Percentiles rank a stretch among this genome's conserved stretches.
phyloP scores from a whole-genome alignment of 78 protist species.

The Isochrysis galbana region DNA sequence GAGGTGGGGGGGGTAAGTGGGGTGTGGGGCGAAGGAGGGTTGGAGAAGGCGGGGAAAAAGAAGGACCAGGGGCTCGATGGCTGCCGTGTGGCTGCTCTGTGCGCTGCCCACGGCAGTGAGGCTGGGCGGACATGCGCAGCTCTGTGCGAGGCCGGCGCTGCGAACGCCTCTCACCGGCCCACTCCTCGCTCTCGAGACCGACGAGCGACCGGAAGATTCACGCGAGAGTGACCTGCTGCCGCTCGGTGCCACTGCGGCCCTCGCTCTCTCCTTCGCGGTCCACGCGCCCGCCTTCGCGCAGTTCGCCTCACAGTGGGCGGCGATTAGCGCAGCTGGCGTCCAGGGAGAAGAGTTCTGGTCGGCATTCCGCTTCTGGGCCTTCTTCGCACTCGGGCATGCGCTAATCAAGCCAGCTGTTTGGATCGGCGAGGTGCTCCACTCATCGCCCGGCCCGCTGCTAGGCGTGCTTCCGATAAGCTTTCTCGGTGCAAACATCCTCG shows the following conservation, averaged over 20 bases:
- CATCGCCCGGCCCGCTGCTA: constrained; percentile 5
- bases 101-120: no score
- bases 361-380: not conserved
- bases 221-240: not conserved
- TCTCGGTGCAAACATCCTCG: not conserved
- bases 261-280: not conserved
- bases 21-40: no score
- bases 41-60: no score
- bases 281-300: not conserved
- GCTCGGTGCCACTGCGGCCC: not conserved
- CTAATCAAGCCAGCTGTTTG: not conserved
- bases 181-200: no score
- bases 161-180: no score
- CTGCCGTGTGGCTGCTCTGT: no score
- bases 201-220: no score
- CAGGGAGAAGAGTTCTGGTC: not conserved
- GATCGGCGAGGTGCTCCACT: constrained; percentile 16
- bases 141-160: no score
- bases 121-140: no score
- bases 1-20: no score
- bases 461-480: not conserved
- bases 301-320: not conserved
- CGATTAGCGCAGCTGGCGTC: not conserved
- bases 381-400: not conserved
- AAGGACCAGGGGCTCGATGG: no score